Evolutionary conservation across 208 protist genomes (phyloP), one percentile per base, ranked within the genome.

Genomic region (Hexamita inflata): DNA sequence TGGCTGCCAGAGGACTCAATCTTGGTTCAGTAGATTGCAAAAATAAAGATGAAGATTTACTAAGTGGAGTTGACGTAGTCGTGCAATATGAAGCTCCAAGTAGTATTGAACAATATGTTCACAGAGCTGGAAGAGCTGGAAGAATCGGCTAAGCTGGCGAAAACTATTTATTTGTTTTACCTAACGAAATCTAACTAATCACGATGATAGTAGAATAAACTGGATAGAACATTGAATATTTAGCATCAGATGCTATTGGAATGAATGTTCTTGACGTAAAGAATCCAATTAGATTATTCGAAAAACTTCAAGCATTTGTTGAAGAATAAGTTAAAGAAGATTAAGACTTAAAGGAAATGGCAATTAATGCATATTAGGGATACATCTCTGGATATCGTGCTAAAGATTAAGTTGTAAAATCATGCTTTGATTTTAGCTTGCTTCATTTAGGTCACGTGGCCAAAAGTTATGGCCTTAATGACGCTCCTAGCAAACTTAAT

Each of bases 71-170:
- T 45, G 64, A 70, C n/a, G 34, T 70, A 45, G 64, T 70, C 15
- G 42, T 70, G 15, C 64, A 70, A 45, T 70, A 49, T 70, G 64
- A 70, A 49, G 64, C 64, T 49, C 64, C 64, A 32, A 19, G 4
- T 32, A 42, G 30, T 35, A 11, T 35, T 49, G 64, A 70, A 34
- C 35, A 70, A 45, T 70, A 70, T 38, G 35, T 70, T 11, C 64
- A 70, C n/a, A 40, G 64, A 40, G 35, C 9, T 40, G 64, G 64
- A 11, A n/a, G 64, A 42, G 64, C 64, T 42, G 64, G 38, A 32
- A n/a, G 64, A 32, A 70, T 70, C 11, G 64, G 64, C 11, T 19
- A 70, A 7, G 9, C 4, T 40, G 64, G 64, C 4, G 9, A 45
- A 34, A 49, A 2, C 35, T 45, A 45, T 7, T 38, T 70, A 32